phyloP scores from a whole-genome alignment of 2,329 filamentous ascomycete genomes.

The Lasiodiplodia hormozganensis region DNA sequence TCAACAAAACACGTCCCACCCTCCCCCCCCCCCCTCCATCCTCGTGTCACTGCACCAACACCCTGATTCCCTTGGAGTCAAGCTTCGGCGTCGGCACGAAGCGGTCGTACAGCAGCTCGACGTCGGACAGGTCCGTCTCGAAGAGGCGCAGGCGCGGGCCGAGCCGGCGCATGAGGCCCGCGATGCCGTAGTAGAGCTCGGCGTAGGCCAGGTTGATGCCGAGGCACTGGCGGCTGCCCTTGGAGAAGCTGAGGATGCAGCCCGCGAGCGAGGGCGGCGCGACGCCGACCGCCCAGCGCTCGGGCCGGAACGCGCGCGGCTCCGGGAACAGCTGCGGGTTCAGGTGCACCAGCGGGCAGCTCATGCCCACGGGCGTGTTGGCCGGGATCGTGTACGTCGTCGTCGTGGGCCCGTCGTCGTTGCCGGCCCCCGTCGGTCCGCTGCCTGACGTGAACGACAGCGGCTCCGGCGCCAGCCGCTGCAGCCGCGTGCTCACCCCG shows the following conservation, averaged over 20 bases:
- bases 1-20: too few species aligned
- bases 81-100: background rate
- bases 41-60: background rate
- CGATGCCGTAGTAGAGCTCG: background rate
- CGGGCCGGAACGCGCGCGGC: conserved; percentile 38
- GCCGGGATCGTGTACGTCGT: conserved; percentile 28
- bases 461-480: conserved; percentile 27
- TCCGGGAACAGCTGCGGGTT: conserved; percentile 44
- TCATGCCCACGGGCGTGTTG: conserved; percentile 26
- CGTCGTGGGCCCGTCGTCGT: background rate
- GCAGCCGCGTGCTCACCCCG: conserved; percentile 30
- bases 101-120: background rate
- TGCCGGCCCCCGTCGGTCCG: background rate
- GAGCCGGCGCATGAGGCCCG: background rate
- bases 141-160: conserved; percentile 35
- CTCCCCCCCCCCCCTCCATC: too few species aligned
- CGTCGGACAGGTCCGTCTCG: background rate
- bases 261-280: conserved; percentile 36
- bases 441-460: conserved; percentile 25
- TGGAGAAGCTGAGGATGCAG: conserved; percentile 41
- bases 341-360: conserved; percentile 35
- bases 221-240: conserved; percentile 41
- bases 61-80: conserved; percentile 8
- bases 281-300: conserved; percentile 42
- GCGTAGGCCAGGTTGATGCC: conserved; percentile 38